phyloP scores from a whole-genome alignment of 2,329 filamentous ascomycete genomes.

The Fusarium ambrosium region DNA sequence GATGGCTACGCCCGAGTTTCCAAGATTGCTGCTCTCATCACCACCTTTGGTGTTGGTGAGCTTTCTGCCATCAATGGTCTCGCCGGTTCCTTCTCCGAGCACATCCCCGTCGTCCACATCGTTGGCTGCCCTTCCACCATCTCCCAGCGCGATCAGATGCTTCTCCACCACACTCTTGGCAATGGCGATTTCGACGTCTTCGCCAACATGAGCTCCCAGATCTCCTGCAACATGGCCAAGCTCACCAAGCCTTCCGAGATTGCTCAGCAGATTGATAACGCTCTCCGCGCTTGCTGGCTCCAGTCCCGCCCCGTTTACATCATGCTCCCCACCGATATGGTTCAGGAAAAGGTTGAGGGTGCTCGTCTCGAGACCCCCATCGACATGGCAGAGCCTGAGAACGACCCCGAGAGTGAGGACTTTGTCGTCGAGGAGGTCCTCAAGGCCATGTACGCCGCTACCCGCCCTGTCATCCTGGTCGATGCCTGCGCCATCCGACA shows the following conservation, averaged over 20 bases:
- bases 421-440: slow-evolving; percentile 87
- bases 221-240: slow-evolving; percentile 79
- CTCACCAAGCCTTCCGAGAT: slow-evolving; percentile 79
- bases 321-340: slow-evolving; percentile 85
- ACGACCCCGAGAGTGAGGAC: slow-evolving; percentile 79
- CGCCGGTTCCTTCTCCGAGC: slow-evolving; percentile 81
- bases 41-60: slow-evolving; percentile 82
- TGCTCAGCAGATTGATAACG: slow-evolving; percentile 81
- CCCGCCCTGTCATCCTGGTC: slow-evolving; percentile 82
- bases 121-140: slow-evolving; percentile 67
- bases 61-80: slow-evolving; percentile 81
- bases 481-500: slow-evolving; percentile 88
- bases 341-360: slow-evolving; percentile 81
- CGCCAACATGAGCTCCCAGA: slow-evolving; percentile 78
- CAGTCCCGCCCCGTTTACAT: slow-evolving; percentile 86
- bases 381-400: slow-evolving; percentile 73
- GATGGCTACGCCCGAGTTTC: slow-evolving; percentile 83
- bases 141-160: slow-evolving; percentile 63
- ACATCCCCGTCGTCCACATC: slow-evolving; percentile 79
- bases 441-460: slow-evolving; percentile 78
- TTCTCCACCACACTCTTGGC: slow-evolving; percentile 77
- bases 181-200: slow-evolving; percentile 89
- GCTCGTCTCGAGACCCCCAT: slow-evolving; percentile 78
- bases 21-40: slow-evolving; percentile 77
- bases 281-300: slow-evolving; percentile 80